Evolutionary conservation across 2,329 filamentous ascomycete genomes (phyloP).

Genomic region (Rasamsonia emersonii): DNA sequence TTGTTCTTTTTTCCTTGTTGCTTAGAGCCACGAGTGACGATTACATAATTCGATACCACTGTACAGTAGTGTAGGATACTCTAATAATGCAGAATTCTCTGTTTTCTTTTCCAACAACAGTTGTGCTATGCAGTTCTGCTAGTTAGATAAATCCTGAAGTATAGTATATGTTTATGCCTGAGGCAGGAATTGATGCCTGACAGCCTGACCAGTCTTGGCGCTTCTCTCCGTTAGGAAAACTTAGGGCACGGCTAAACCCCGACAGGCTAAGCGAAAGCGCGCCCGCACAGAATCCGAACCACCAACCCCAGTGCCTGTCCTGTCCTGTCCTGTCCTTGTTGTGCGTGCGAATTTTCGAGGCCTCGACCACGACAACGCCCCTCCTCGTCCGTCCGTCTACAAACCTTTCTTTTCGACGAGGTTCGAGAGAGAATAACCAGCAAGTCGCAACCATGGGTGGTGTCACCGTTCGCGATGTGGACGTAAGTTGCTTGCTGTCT

Average conservation of each 20-base stretch:
- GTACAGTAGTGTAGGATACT: too few relatives aligned
- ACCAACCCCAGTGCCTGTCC: conserved; percentile 14
- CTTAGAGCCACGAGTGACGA: too few relatives aligned
- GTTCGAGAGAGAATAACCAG: conserved; percentile 15
- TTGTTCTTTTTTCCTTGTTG: too few relatives aligned
- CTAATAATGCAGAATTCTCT: too few relatives aligned
- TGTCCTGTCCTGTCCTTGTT: conserved; percentile 14
- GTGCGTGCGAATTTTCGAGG: conserved; percentile 31
- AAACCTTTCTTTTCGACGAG: conserved; percentile 14
- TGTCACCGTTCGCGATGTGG: conserved; percentile 60
- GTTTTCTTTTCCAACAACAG: too few relatives aligned
- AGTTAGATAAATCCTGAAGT: too few relatives aligned
- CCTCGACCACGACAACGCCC: conserved; percentile 33
- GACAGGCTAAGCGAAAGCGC: conserved; percentile 32
- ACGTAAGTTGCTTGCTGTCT: conserved; percentile 38
- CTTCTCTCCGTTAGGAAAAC: too few relatives aligned
- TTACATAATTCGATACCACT: too few relatives aligned
- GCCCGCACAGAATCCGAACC: conserved; percentile 23
- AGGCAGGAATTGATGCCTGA: too few relatives aligned
- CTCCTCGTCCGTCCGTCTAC: conserved; percentile 23
- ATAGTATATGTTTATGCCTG: too few relatives aligned
- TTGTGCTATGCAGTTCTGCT: too few relatives aligned
- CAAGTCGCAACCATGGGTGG: conserved; percentile 54
- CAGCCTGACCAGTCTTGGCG: too few relatives aligned
- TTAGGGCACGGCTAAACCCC: conserved; percentile 34